Evolutionary conservation across 202 grass and related monocot genomes (phyloP).

Genomic region (Panicum hallii): DNA sequence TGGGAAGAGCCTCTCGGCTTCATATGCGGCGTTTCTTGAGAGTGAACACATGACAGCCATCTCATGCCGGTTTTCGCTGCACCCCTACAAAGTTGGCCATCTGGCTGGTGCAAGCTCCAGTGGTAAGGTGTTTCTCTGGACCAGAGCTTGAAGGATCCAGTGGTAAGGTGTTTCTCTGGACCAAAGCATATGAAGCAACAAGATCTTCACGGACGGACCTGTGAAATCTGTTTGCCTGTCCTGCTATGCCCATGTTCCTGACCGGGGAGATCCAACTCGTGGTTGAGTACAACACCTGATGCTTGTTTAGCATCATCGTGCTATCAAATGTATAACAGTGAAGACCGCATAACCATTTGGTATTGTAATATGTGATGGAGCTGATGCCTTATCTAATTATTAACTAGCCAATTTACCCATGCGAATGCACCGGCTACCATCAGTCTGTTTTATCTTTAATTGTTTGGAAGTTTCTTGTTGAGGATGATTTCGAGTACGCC

Average conservation of each 20-base stretch:
- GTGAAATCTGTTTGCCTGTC: background rate
- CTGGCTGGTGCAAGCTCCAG: slow-evolving; percentile 63
- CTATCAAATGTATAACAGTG: background rate
- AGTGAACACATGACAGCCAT: slow-evolving; percentile 77
- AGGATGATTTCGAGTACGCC: too few species aligned
- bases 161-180: slow-evolving; percentile 79
- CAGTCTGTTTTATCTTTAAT: too few species aligned
- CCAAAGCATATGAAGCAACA: slow-evolving; percentile 43
- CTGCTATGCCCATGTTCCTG: background rate
- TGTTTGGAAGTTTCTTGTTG: too few species aligned
- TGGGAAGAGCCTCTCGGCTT: slow-evolving; percentile 15
- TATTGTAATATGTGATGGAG: too few species aligned
- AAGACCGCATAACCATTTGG: background rate
- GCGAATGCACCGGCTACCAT: too few species aligned
- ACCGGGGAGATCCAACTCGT: background rate
- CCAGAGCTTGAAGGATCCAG: slow-evolving; percentile 51
- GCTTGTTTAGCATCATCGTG: slow-evolving; percentile 2
- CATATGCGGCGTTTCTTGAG: slow-evolving; percentile 35
- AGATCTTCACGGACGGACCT: background rate
- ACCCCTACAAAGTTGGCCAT: slow-evolving; percentile 72
- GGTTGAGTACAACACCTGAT: background rate
- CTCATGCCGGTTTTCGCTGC: slow-evolving; percentile 61
- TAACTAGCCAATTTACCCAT: too few species aligned
- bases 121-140: slow-evolving; percentile 80
- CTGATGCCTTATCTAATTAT: too few species aligned